phyloP scores from a whole-genome alignment of 2,329 filamentous ascomycete species.

The Aspergillus brunneoviolaceus region DNA sequence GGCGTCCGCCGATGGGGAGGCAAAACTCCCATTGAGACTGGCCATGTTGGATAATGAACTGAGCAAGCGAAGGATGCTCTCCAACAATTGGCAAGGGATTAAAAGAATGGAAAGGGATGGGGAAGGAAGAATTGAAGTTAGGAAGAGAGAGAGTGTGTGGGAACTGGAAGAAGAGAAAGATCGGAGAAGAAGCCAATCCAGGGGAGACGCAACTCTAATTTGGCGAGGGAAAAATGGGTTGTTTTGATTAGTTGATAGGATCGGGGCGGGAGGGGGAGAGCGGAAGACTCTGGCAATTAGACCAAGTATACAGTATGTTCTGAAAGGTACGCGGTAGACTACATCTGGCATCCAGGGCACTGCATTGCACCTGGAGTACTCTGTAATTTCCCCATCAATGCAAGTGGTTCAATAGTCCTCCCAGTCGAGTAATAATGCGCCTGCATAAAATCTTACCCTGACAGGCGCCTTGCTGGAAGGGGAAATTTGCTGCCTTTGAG shows the following conservation, averaged over 20 bases:
- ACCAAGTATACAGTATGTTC: background rate
- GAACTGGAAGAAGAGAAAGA: slow-evolving; percentile 5
- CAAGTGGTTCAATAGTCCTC: too few species aligned
- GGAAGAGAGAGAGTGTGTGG: slow-evolving; percentile 7
- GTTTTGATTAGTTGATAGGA: slow-evolving; percentile 2
- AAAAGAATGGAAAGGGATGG: slow-evolving; percentile 6
- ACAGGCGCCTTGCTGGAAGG: background rate
- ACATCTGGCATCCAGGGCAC: background rate
- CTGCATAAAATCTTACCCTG: background rate
- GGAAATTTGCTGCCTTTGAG: background rate
- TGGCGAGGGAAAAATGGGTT: slow-evolving; percentile 6
- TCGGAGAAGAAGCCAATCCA: slow-evolving; percentile 7
- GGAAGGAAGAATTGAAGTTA: background rate
- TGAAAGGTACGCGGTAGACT: background rate
- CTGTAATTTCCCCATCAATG: too few species aligned
- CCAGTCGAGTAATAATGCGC: background rate
- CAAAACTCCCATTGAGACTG: slow-evolving; percentile 65
- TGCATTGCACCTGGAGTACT: too few species aligned
- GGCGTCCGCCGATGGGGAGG: slow-evolving; percentile 66
- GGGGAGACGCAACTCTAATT: slow-evolving; percentile 11
- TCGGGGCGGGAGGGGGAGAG: background rate
- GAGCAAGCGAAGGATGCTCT: slow-evolving; percentile 21
- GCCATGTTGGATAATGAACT: slow-evolving; percentile 31
- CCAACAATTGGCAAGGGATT: slow-evolving; percentile 13
- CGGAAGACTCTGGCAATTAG: background rate